Base-by-base conservation (phyloP, 2,329 filamentous ascomycete species). In the Paracoccidioides brasiliensis region DNA sequence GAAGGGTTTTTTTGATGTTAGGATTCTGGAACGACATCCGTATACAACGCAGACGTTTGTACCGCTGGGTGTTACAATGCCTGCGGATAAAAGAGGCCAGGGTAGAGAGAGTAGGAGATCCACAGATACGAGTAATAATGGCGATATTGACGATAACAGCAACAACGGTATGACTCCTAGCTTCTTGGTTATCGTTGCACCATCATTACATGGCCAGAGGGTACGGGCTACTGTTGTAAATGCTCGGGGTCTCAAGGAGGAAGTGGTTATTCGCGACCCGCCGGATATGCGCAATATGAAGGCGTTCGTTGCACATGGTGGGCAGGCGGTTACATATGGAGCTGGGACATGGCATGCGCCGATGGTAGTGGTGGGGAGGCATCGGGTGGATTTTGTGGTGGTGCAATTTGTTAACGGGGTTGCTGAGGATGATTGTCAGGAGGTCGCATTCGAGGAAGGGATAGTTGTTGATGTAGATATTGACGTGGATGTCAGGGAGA, bases 261-360 rank as follows among this genome's bases (percentile, higher is more conserved):
- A 70, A 2, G 57, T 67, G 14, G 58, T 60, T 0, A 73, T 79
- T 57, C 72, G 57, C 63, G 53, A 77, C 66, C 62, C 88, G 15
- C 91, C 93, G 0, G 89, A 96, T 69, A 66, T 95, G 43, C 67
- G 69, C 28, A 77, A 80, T 7, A 64, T 95, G 42, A 79, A 77
- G 61, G 91, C 90, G 0, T 98, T 96, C 67, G 72, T 94, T 55
- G 90, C 88, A 1, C 80, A 78, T 52, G 84, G 82, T 2, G 78
- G 79, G 30, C 89, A 95, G 73, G 90, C 89, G 9, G 88, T 98
- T 12, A 96, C 90, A 2, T 98, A 97, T 69, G 89, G 81, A 1
- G 83, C 87, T 1, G 93, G 89, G 4, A 96, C 90, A 54, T 98
- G 85, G 91, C 93, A 98, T 75, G 90, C 91, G 58, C 93, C 93